phyloP scores from a whole-genome alignment of 805 yeast species.

The Metschnikowia dekortorum region DNA sequence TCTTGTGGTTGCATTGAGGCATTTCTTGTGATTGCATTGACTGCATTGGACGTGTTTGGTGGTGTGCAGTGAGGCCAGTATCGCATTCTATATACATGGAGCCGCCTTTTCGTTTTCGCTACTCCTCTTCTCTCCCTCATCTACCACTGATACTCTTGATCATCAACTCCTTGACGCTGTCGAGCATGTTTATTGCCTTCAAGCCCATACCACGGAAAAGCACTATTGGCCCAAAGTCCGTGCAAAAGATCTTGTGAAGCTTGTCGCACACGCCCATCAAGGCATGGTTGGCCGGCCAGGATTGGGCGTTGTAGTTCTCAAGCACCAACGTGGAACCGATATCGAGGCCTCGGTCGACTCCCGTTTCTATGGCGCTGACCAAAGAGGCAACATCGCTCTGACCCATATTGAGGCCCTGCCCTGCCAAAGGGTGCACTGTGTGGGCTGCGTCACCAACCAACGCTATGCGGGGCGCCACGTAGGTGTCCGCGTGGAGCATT shows the following conservation, averaged over 20 bases:
- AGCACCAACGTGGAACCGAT: constrained; percentile 77
- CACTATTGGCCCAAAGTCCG: constrained; percentile 71
- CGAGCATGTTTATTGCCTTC: constrained; percentile 58
- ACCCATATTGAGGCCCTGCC: constrained; percentile 98
- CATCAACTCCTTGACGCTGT: constrained; percentile 65
- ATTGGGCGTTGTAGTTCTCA: constrained; percentile 82
- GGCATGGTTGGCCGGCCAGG: constrained; percentile 75
- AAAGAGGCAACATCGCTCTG: constrained; percentile 83
- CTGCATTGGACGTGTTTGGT: neutral
- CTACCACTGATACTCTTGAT: constrained; percentile 42
- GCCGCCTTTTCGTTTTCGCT: too few relatives aligned
- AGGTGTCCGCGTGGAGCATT: constrained; percentile 86
- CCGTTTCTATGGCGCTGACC: constrained; percentile 63
- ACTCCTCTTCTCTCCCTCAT: constrained; percentile 1
- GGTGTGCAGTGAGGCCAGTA: too few relatives aligned
- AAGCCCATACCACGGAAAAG: constrained; percentile 73
- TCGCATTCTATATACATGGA: constrained; percentile 2
- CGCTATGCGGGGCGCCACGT: constrained; percentile 79
- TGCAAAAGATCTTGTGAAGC: constrained; percentile 79
- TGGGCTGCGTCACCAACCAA: constrained; percentile 99
- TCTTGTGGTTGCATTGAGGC: too few relatives aligned
- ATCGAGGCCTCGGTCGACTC: constrained; percentile 76
- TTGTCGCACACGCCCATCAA: constrained; percentile 88
- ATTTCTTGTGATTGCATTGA: too few relatives aligned
- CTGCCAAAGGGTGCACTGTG: constrained; percentile 94